Base-by-base conservation (phyloP, 2,329 filamentous ascomycete species). In the Lachnellula cervina region DNA sequence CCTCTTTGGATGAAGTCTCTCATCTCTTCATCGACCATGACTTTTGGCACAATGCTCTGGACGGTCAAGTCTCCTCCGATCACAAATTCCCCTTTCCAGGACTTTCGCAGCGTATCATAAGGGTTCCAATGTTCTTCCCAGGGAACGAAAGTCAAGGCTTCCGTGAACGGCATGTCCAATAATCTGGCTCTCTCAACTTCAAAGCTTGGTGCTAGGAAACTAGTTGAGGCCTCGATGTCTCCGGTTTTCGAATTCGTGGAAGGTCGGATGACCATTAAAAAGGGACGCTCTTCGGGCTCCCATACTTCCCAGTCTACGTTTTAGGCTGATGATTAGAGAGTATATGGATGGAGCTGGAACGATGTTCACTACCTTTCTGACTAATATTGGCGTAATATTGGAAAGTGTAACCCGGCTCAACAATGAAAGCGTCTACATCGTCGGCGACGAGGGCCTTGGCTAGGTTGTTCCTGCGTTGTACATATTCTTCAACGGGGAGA, bases 111-210 rank as follows among this genome's bases (percentile, higher is more conserved):
- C 0, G 80, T 85, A 0, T 68, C 68, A 66, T 85, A 87, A 1
- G 82, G 82, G 65, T 85, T 76, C 82, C 81, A 85, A 60, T 85
- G 81, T 62, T 86, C 83, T 67, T 86, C 81, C 76, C 83, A 86
- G 0, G 75, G 72, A 14, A 86, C 73, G 40, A 84, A 79, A 11
- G 79, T 73, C 5, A 86, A 71, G 16, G 76, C 71, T 2, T 74
- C 67, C 2, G 75, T 69, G 5, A 75, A 74, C 0, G 83, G 82
- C 71, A 86, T 85, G 1, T 75, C 75, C 6, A 86, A 74, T 65
- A 86, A 74, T 25, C 77, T 74, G 0, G 80, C 82, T 32, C 83
- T 76, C 14, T 79, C 80, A 42, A 80, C 82, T 62, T 86, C 82
- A 51, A 86, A 85, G 42, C 77, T 75, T 0, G 83, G 82, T 1